These are phyloP conservation scores for Aspergillus udagawae DNA, from an alignment of 2,329 filamentous ascomycete genomes.

Conservation along the genomic window DNA sequence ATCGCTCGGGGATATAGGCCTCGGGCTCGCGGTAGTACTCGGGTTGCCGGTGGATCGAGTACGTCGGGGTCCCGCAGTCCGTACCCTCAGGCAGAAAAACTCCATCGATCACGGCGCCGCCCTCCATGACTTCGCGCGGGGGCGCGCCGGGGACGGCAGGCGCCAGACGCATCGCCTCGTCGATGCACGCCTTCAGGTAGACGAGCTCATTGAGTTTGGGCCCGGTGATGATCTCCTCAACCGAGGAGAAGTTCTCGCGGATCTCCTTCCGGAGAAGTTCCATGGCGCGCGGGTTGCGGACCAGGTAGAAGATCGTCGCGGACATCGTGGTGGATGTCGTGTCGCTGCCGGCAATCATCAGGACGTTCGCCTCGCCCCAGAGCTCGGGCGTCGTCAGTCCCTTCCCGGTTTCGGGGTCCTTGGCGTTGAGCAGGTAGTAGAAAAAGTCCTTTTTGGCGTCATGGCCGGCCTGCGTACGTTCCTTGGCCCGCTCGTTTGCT, in stretches of 20 bases:
- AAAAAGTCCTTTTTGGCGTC: slow-evolving; percentile 71
- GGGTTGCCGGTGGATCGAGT: slow-evolving; percentile 65
- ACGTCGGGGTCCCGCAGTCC: slow-evolving; percentile 63
- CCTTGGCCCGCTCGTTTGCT: slow-evolving; percentile 61
- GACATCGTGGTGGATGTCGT: slow-evolving; percentile 63
- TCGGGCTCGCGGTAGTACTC: slow-evolving; percentile 59
- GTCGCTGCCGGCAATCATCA: slow-evolving; percentile 69
- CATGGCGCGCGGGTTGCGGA: slow-evolving; percentile 30
- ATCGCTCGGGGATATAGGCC: slow-evolving; percentile 60
- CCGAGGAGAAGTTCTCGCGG: slow-evolving; percentile 29
- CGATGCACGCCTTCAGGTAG: slow-evolving; percentile 41
- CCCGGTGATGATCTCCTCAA: slow-evolving; percentile 37
- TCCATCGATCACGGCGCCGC: slow-evolving; percentile 35
- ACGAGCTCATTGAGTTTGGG: slow-evolving; percentile 30
- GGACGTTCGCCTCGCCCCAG: slow-evolving; percentile 66
- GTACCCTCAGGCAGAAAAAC: slow-evolving; percentile 48
- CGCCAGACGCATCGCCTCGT: slow-evolving; percentile 40
- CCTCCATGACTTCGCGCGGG: slow-evolving; percentile 37
- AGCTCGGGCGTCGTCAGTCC: slow-evolving; percentile 64
- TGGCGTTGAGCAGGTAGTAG: slow-evolving; percentile 68
- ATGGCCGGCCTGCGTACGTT: slow-evolving; percentile 54
- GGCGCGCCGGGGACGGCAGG: slow-evolving; percentile 37
- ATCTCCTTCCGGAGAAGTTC: slow-evolving; percentile 33
- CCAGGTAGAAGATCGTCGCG: slow-evolving; percentile 41
- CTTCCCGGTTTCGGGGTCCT: slow-evolving; percentile 66